Percentiles rank a stretch among this genome's conserved stretches.
These are phyloP conservation scores for Stachybotrys chlorohalonatus DNA, from an alignment of 2,329 filamentous ascomycete genomes.

Conservation along the genomic window DNA sequence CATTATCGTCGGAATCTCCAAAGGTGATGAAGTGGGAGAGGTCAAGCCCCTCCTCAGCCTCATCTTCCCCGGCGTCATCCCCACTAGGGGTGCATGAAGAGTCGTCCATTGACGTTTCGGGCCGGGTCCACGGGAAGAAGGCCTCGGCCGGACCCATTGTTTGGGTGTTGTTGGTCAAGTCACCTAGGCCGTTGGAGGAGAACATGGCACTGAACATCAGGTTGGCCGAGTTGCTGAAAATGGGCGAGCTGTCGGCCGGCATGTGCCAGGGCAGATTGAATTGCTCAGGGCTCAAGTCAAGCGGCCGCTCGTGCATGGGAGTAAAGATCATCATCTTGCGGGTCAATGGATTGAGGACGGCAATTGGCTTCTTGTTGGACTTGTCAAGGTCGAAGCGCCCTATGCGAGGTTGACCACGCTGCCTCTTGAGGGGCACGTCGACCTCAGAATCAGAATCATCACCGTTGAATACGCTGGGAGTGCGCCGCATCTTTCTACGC, in stretches of 20 bases:
- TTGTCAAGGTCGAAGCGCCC: conserved; percentile 46
- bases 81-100: conserved; percentile 27
- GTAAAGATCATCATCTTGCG: conserved; percentile 58
- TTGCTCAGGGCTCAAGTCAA: conserved; percentile 46
- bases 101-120: conserved; percentile 45
- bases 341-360: conserved; percentile 46
- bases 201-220: conserved; percentile 73
- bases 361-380: conserved; percentile 47
- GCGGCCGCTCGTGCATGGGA: conserved; percentile 35
- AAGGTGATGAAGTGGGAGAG: conserved; percentile 68
- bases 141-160: conserved; percentile 66
- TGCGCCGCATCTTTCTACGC: conserved; percentile 37
- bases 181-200: conserved; percentile 44
- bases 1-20: conserved; percentile 34
- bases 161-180: conserved; percentile 48
- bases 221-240: conserved; percentile 59
- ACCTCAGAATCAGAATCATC: conserved; percentile 42
- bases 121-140: conserved; percentile 61
- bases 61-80: conserved; percentile 46
- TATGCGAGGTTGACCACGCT: conserved; percentile 43
- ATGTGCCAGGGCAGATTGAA: conserved; percentile 40
- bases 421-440: conserved; percentile 33
- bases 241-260: conserved; percentile 38
- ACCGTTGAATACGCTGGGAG: conserved; percentile 19
- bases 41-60: conserved; percentile 54